Base-by-base conservation (phyloP, 345 rosid genomes). In the Boechera divaricarpa region DNA sequence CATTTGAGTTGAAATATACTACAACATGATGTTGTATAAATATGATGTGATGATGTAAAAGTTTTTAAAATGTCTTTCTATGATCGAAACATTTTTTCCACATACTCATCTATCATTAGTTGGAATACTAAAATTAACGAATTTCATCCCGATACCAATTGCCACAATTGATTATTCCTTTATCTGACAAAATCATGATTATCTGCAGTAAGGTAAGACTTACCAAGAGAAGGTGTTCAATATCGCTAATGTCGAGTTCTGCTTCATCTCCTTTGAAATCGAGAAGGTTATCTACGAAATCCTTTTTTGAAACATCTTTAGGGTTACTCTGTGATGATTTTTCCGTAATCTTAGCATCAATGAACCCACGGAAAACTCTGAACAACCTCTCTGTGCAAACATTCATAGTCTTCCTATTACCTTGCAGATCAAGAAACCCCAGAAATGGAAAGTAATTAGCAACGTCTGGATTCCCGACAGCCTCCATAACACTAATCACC, bases 391-490 rank as follows among this genome's bases (percentile, higher is more conserved):
- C 69, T 0, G 63, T n/a, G 55, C n/a, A 44, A 48, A 4, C 12
- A 1, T 42, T 48, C 47, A 71, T 48, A 4, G 49, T 51, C 7
- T 72, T 79, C 38, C 47, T 35, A 21, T 69, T 69, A 11, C 87
- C 82, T 75, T 87, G 87, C 5, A 79, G 83, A n/a, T 87, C 93
- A 66, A 89, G 21, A 71, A 31, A 72, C 56, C 80, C 35, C 0
- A 86, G 54, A 6, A 80, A 2, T 2, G 89, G 91, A 54, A 85
- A 89, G 47, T 32, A 89, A 60, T 89, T 85, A 0, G 81, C 76
- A 57, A 69, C 3, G 51, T 87, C 85, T 2, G 85, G 85, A 35
- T 70, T 82, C 32, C 87, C 91, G 0, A 44, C 48, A 42, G 73
- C 80, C 9, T 60, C 76, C 89, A 82, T 63, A 24, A 85, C 52